Base-by-base conservation (phyloP, 306 rosid genomes). In the Phaseolus lunatus region DNA sequence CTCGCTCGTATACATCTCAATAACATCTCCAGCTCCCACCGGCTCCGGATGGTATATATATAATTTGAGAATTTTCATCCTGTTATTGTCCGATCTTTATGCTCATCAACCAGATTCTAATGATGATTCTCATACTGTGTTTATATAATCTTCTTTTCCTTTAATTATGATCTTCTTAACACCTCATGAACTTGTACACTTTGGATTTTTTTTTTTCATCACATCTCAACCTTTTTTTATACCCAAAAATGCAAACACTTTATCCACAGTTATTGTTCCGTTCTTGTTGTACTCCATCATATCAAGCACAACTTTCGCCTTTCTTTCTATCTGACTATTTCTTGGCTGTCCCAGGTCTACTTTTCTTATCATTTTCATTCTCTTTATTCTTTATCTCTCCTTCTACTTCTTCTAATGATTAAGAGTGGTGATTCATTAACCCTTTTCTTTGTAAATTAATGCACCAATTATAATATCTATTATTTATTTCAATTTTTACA, bases 51-150 rank as follows among this genome's bases (percentile, higher is more conserved):
- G 10, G 9, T 39, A 13, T 70, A 23, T 61, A 61, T 70, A 26
- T 18, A 26, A 31, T 65, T 14, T 50, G 53, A 27, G 70, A 70
- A 59, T 12, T 62, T 78, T 57, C 76, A 44, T 15, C 43, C 20
- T 45, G 39, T 47, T 31, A 19, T 58, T 70, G 69, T 14, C 26
- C 24, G 37, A 76, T 49, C 56, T n/a, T 69, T 69, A 4, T 50
- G 7, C 31, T 68, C 49, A 37, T 37, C 41, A 37, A 68, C 19
- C 10, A 27, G 62, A 67, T 68, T 71, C 48, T 35, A 23, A 72
- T 18, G 12, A 24, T 49, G 4, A 64, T 64, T 29, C 66, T 43
- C 41, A 12, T 19, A 45, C 23, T 47, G 27, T 47, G 20, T 26
- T 24, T 65, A 19, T 14, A 5, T 12, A 0, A 8, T 43, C 48